Percentiles rank a stretch among this genome's conserved stretches.
phyloP scores from a whole-genome alignment of 1,284 basidiomycete species.

The Ceratobasidium sp. region DNA sequence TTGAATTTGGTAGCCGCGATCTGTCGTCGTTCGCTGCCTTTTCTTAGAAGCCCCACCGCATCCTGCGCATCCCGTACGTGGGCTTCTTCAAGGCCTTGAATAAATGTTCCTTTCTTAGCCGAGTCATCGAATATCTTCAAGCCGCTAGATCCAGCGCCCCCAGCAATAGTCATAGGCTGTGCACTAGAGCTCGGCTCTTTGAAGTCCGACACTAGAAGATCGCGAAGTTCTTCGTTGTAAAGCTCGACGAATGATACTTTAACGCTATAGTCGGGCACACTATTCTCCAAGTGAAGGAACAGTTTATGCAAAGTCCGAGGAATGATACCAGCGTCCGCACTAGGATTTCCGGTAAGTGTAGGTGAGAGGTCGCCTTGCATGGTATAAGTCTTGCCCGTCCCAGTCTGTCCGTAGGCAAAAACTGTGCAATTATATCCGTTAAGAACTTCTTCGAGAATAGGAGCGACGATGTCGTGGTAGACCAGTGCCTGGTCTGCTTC shows the following conservation, averaged over 20 bases:
- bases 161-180: slow-evolving; percentile 78
- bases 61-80: slow-evolving; percentile 86
- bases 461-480: slow-evolving; percentile 92
- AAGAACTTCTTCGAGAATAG: slow-evolving; percentile 93
- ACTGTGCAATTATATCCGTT: slow-evolving; percentile 98
- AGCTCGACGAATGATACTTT: slow-evolving; percentile 96
- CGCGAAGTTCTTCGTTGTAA: slow-evolving; percentile 99
- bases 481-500: slow-evolving; percentile 97
- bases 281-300: slow-evolving; percentile 88
- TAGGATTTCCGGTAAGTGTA: slow-evolving; percentile 88
- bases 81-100: slow-evolving; percentile 95
- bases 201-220: slow-evolving; percentile 84
- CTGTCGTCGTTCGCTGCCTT: slow-evolving; percentile 91
- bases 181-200: slow-evolving; percentile 68
- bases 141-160: slow-evolving; percentile 62
- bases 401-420: slow-evolving; percentile 99
- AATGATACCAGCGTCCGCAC: slow-evolving; percentile 93
- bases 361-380: slow-evolving; percentile 93
- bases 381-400: slow-evolving; percentile 98
- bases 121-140: slow-evolving; percentile 95
- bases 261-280: slow-evolving; percentile 87
- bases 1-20: slow-evolving; percentile 98
- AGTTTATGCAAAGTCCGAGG: slow-evolving; percentile 95
- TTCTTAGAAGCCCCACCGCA: slow-evolving; percentile 86
- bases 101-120: slow-evolving; percentile 87